Base-by-base conservation (phyloP, 83 land plant species). In the Thuja plicata region DNA sequence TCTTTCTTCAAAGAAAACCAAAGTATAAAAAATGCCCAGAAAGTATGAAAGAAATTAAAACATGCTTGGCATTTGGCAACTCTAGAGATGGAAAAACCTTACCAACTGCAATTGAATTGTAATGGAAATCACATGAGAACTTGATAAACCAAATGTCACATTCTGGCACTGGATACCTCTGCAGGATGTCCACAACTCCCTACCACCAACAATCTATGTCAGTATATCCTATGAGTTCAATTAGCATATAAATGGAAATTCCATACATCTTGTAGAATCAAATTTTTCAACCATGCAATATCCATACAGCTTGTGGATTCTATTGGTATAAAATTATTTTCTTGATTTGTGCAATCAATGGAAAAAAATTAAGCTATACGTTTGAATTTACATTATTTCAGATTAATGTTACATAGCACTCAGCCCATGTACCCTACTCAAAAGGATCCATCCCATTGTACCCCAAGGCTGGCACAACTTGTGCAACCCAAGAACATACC, bases 121-220 rank as follows among this genome's bases (percentile, higher is more conserved):
- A 96, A 81, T 96, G 95, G 85, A 97, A 97, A 89, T 98, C 99
- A 87, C 99, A 98, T 13, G 99, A 98, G 89, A 98, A 98, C 86
- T 98, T 98, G 80, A 98, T 97, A 90, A 98, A 98, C 99, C 99
- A 98, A 85, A 98, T 97, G 90, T 98, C 99, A 90, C 99, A 98
- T 35, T 98, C 99, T 13, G 99, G 99, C 32, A 97, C 99, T 50
- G 99, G 99, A 88, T 98, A 98, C 88, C 95, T 98, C 66, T 96
- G 97, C 87, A 98, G 94, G 57, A 98, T 91, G 92, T 98, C 99
- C 37, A 93, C 96, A 38, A 91, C 85, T 43, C 99, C 99, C 99
- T 97, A 78, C 43, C n/a, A 86, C 34, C 43, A 57, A 27, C 60
- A 55, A 10, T 76, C 79, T 12, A 32, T 34, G 40, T 76, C 79